Percentiles rank a stretch among this genome's conserved stretches.
These are phyloP conservation scores for Musa troglodytarum DNA, from an alignment of 176 grass and related monocot species.

Conservation along the genomic window DNA sequence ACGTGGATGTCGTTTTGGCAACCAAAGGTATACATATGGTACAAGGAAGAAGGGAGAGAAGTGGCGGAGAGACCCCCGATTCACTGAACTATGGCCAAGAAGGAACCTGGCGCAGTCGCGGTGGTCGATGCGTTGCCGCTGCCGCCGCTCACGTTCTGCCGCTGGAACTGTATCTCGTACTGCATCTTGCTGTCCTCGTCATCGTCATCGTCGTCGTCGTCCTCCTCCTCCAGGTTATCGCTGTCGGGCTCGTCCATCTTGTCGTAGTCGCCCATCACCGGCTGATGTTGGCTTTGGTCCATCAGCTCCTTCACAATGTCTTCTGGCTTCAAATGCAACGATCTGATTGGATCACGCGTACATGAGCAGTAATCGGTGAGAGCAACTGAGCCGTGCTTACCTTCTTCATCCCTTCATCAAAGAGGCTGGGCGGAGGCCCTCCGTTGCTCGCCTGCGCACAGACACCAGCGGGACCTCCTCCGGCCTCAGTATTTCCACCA, in stretches of 20 bases:
- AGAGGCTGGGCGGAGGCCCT: constrained; percentile 26
- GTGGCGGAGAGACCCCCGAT: constrained; percentile 12
- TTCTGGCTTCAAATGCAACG: constrained; percentile 85
- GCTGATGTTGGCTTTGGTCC: constrained; percentile 40
- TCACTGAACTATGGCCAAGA: constrained; percentile 96
- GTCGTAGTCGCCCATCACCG: constrained; percentile 44
- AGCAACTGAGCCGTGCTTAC: constrained; percentile 28
- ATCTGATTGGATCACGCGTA: constrained; percentile 52
- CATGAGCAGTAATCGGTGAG: constrained; percentile 1
- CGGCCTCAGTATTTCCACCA: constrained; percentile 9
- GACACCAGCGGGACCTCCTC: constrained; percentile 23
- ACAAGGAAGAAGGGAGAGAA: constrained; percentile 10
- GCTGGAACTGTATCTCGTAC: constrained; percentile 90
- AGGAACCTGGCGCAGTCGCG: constrained; percentile 46
- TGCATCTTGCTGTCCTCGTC: constrained; percentile 48
- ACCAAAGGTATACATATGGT: constrained; percentile 55
- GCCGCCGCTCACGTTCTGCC: constrained; percentile 28
- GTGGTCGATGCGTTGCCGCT: constrained; percentile 30
- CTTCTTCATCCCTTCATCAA: constrained; percentile 49
- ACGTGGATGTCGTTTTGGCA: constrained; percentile 26
- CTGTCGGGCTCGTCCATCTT: constrained; percentile 46
- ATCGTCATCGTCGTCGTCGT: constrained; percentile 49
- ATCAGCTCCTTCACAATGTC: constrained; percentile 83
- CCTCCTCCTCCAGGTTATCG: constrained; percentile 38
- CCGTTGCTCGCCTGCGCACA: constrained; percentile 49